phyloP scores from a whole-genome alignment of 352 stramenopile genomes.

The Lagenidium giganteum region DNA sequence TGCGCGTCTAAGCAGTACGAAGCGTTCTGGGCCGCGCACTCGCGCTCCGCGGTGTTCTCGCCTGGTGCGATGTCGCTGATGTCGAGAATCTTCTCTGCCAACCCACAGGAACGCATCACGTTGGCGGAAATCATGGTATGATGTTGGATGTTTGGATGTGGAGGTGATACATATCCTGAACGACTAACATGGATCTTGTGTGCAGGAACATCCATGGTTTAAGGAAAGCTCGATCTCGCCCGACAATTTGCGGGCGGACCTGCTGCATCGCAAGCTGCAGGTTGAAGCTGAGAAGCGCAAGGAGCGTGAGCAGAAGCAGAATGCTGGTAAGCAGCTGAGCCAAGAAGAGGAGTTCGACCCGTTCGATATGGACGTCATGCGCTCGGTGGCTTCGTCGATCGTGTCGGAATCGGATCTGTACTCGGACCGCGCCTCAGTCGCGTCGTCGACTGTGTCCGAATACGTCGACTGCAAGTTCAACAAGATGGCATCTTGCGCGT shows the following conservation, averaged over 20 bases:
- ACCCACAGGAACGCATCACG: conserved; percentile 70
- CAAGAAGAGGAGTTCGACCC: conserved; percentile 59
- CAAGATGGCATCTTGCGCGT: conserved; percentile 1
- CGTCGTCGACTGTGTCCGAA: conserved; percentile 16
- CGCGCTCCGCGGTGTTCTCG: conserved; percentile 68
- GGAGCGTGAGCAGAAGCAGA: conserved; percentile 55
- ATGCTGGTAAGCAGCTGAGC: conserved; percentile 26
- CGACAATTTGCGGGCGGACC: conserved; percentile 41
- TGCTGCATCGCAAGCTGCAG: conserved; percentile 57
- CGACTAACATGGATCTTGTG: too few relatives aligned
- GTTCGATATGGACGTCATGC: conserved; percentile 35
- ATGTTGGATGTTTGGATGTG: background rate
- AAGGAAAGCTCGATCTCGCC: conserved; percentile 33
- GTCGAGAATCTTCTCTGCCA: conserved; percentile 64
- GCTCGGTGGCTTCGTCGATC: conserved; percentile 33
- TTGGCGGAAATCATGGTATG: conserved; percentile 69
- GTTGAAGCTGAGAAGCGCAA: conserved; percentile 68
- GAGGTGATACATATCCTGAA: too few relatives aligned
- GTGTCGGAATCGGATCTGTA: conserved; percentile 32
- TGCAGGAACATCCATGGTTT: conserved; percentile 57
- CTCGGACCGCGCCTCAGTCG: conserved; percentile 17
- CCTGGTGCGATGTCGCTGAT: conserved; percentile 65
- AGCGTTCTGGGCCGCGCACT: conserved; percentile 74
- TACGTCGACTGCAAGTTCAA: conserved; percentile 2
- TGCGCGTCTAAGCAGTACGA: conserved; percentile 70